Percentiles rank a stretch among this genome's conserved stretches.
These are phyloP conservation scores for Rhizopus stolonifer DNA, from an alignment of 371 early-diverging fungal species.

Conservation along the genomic window DNA sequence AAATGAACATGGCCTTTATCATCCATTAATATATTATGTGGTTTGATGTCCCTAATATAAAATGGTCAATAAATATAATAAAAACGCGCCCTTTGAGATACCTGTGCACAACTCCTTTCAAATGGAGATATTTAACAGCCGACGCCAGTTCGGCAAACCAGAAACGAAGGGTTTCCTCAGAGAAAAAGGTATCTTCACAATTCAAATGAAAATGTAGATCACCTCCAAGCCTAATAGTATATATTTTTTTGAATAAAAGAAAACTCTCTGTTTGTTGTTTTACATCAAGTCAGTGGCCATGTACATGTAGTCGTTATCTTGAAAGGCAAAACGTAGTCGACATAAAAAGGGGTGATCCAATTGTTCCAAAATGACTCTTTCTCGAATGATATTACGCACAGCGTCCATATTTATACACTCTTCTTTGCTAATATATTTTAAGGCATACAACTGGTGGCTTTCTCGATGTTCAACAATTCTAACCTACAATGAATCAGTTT, in stretches of 20 bases:
- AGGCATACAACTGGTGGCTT: slow-evolving; percentile 67
- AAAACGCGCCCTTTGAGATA: slow-evolving; percentile 8
- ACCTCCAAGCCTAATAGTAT: slow-evolving; percentile 68
- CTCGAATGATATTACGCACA: slow-evolving; percentile 74
- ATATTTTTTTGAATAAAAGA: background rate
- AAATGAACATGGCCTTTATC: slow-evolving; percentile 74
- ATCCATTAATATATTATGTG: slow-evolving; percentile 84
- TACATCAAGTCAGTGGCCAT: slow-evolving; percentile 89
- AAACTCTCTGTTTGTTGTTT: background rate
- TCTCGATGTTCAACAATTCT: slow-evolving; percentile 74
- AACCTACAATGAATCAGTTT: slow-evolving; percentile 63
- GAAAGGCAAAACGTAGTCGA: slow-evolving; percentile 82
- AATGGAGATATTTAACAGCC: slow-evolving; percentile 77
- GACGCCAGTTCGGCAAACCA: slow-evolving; percentile 78
- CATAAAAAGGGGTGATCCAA: slow-evolving; percentile 78
- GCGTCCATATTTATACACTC: slow-evolving; percentile 80
- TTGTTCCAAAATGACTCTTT: slow-evolving; percentile 77
- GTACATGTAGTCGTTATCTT: slow-evolving; percentile 81
- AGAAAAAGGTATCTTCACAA: slow-evolving; percentile 54
- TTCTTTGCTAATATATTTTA: slow-evolving; percentile 83
- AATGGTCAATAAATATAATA: too few species aligned
- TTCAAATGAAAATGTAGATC: slow-evolving; percentile 81
- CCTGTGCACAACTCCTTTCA: slow-evolving; percentile 76
- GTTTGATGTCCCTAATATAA: slow-evolving; percentile 69
- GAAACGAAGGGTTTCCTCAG: slow-evolving; percentile 72